phyloP scores from a whole-genome alignment of 78 protist genomes.

The Creolimax fragrantissima region DNA sequence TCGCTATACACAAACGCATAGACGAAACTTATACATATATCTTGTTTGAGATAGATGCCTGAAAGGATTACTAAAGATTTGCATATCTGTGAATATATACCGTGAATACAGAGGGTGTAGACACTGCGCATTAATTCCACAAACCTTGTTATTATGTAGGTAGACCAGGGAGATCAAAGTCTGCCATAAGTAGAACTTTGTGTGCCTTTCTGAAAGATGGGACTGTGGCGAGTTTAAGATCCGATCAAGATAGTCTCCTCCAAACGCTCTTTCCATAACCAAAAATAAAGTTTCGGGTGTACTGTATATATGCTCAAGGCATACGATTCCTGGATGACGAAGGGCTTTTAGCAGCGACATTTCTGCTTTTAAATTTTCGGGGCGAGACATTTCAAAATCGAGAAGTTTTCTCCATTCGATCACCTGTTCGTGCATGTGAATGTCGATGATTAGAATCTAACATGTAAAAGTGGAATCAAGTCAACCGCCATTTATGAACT shows the following conservation, averaged over 20 bases:
- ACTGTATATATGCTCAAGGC: slow-evolving; percentile 1
- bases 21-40: no score
- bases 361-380: not conserved
- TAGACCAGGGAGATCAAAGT: not conserved
- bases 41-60: no score
- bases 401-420: not conserved
- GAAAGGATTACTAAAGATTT: no score
- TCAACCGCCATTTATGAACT: no score
- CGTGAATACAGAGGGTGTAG: no score
- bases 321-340: not conserved
- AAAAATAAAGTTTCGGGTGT: not conserved
- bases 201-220: not conserved
- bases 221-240: not conserved
- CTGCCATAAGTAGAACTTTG: not conserved
- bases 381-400: not conserved
- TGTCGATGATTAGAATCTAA: no score
- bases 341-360: not conserved
- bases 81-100: no score
- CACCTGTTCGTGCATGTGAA: not conserved
- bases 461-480: no score
- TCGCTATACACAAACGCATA: no score
- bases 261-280: slow-evolving; percentile 23
- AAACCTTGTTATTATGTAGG: slow-evolving; percentile 3
- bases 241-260: slow-evolving; percentile 10
- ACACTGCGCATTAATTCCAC: no score